Base-by-base conservation (phyloP, 768 basidiomycete species). In the Suillus hirtellus region DNA sequence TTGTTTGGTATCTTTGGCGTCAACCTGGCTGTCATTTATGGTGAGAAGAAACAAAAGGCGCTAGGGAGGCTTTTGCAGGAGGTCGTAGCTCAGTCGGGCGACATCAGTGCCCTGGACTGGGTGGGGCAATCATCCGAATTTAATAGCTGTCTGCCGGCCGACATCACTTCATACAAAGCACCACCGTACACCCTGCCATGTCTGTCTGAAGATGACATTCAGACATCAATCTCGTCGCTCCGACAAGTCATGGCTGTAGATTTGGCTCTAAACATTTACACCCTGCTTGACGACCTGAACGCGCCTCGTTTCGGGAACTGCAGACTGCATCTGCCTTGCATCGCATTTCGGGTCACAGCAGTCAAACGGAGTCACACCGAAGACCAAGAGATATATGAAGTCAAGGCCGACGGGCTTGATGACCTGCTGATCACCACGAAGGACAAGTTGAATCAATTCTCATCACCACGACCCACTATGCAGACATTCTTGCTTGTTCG, bases 381-480 rank as follows among this genome's bases (percentile, higher is more conserved):
- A n/a, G 46, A n/a, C 11, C 46, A 47, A 11, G 11, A 21, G 5
- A 47, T 4, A 47, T 4, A 47, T 47, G n/a, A 47, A 21, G 2
- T 47, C 1, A n/a, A 21, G 46, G n/a, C 46, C 11, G 9, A 47
- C 3, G n/a, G 46, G 4, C 46, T 47, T 47, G 4, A n/a, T 47
- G 46, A 47, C n/a, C 4, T 47, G 11, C 10, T 3, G n/a, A 47
- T 47, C 46, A 21, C 11, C n/a, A 47, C 46, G 19, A n/a, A 47
- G 11, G 4, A 12, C n/a, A 47, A 11, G 11, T 4, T 47, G 11
- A 1, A 21, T 3, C 46, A 47, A n/a, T 47, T 12, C 46, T 47
- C n/a, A 4, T n/a, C n/a, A 0, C 10, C n/a, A 9, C n/a, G 10
- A 5, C 5, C n/a, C 2, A 21, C 11, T 21, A 3, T 5, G 9